Evolutionary conservation across 441 rosid species (phyloP), one percentile per base, ranked within the genome.

Genomic region (Lepidium campestre): DNA sequence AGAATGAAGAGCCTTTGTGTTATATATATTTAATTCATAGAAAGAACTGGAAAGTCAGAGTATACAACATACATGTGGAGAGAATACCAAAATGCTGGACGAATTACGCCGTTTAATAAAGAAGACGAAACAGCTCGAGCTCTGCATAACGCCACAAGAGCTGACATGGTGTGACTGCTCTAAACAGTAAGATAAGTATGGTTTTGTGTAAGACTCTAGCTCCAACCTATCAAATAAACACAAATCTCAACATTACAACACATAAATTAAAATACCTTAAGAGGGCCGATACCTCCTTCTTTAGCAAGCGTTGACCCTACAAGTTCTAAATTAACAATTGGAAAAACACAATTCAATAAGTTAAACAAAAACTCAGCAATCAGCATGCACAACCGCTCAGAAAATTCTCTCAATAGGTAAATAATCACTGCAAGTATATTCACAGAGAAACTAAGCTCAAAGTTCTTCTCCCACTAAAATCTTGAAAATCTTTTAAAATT

Each of bases 301-400:
- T 81, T 91, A 10, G 84, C 93, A 70, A 89, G 83, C 72, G 87
- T 82, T 0, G 98, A 91, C 60, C 98, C 97, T 71, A 84, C 70
- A 74, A 94, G 57, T 36, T 97, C 96, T 94, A 58, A 52, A 45
- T 53, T 17, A 68, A 32, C 36, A 44, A 19, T 55, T 12, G 60
- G 25, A 17, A 34, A 19, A 19, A 13, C 17, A 5, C 31, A 36
- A 7, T 19, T 1, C 15, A 7, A 17, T 19, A 12, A 32, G 15
- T 18, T 58, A 14, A 44, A 68, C 22, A 7, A 58, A 17, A n/a
- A 37, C 2, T 2, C 17, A 39, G 9, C 57, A 37, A 1, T 2
- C 17, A 39, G 9, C 57, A 23, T 35, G 45, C 22, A 23, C 7
- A 62, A 31, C 19, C 10, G 3, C 4, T 12, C 53, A 13, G 41